These are phyloP conservation scores for Phragmites australis DNA, from an alignment of 176 grass and related monocot genomes.

Conservation along the genomic window DNA sequence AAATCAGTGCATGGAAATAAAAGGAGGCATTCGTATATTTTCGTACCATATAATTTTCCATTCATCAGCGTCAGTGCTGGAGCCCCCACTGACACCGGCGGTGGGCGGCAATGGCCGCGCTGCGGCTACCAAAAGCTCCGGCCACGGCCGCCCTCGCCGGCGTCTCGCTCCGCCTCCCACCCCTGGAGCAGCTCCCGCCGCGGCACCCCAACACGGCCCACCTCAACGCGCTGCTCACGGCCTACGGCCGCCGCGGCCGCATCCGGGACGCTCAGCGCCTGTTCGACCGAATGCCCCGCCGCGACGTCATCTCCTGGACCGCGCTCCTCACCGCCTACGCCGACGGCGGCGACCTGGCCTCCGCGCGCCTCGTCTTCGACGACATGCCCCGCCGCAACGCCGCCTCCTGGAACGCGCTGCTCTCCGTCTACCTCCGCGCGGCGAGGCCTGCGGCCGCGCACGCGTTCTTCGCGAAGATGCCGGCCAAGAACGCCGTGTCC, in stretches of 20 bases:
- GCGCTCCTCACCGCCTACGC: conserved; percentile 66
- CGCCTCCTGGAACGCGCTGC: conserved; percentile 69
- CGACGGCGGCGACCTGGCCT: conserved; percentile 33
- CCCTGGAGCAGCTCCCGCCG: neutral
- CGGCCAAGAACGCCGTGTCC: conserved; percentile 59
- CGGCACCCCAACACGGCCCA: conserved; percentile 34
- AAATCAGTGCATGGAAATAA: neutral
- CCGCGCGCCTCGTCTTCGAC: conserved; percentile 62
- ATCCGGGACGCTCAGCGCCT: conserved; percentile 51
- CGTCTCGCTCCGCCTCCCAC: neutral
- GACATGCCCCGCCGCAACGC: conserved; percentile 63
- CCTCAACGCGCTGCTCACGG: conserved; percentile 58
- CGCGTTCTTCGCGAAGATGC: conserved; percentile 53
- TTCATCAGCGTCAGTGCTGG: neutral
- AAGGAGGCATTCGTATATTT: neutral
- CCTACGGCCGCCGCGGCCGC: conserved; percentile 53
- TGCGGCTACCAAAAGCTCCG: conserved; percentile 38
- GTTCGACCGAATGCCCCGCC: conserved; percentile 64
- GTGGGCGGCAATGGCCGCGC: conserved; percentile 27
- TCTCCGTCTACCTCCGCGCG: conserved; percentile 46
- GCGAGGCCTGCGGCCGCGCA: conserved; percentile 32
- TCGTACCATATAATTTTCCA: no score
- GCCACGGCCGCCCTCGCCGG: conserved; percentile 10
- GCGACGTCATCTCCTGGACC: conserved; percentile 81
- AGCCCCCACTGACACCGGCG: neutral